Base-by-base conservation (phyloP, 768 basidiomycete genomes). In the Hemileccinum rubropunctum region DNA sequence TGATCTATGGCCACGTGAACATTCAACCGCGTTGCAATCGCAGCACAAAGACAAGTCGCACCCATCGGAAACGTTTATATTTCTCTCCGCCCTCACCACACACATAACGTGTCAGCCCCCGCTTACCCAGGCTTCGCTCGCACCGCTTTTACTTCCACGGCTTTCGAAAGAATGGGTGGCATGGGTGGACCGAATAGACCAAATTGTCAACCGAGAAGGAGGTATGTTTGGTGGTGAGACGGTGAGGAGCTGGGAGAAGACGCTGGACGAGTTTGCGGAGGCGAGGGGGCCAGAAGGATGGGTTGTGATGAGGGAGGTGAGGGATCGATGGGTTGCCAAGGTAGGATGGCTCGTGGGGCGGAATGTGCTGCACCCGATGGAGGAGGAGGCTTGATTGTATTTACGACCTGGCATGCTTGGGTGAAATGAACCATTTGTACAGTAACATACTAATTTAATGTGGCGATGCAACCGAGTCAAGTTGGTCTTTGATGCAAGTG, bases 141-240 rank as follows among this genome's bases (percentile, higher is more conserved):
- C 67, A 10, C 81, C 80, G 2, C 67, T 79, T 37, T 66, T 92
- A 10, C 72, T 85, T 41, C 79, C 83, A 2, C 83, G 88, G 10
- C 67, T 93, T 23, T 58, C 74, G 8, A 76, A 83, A 45, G 90
- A 93, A 63, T 92, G 91, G 90, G 77, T 72, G 44, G 82, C 81
- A 13, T 93, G 90, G 90, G 73, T 90, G 17, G 74, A 80, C 34
- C 76, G 76, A 41, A 76, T 93, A 27, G 87, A 91, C 57, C 71
- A 78, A 9, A 69, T 80, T 14, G 86, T 89, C 5, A 93, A 92
- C 60, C 73, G 68, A 13, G 75, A 85, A 53, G 87, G 81, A 6
- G 82, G 87, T 6, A 89, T 93, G 89, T 91, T 91, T 63, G 82
- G 87, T 3, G 76, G 73, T 32, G 88, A 91, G 52, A 79, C 77